These are phyloP conservation scores for Porpolomopsis calyptriformis DNA, from an alignment of 768 basidiomycete genomes.

Conservation along the genomic window DNA sequence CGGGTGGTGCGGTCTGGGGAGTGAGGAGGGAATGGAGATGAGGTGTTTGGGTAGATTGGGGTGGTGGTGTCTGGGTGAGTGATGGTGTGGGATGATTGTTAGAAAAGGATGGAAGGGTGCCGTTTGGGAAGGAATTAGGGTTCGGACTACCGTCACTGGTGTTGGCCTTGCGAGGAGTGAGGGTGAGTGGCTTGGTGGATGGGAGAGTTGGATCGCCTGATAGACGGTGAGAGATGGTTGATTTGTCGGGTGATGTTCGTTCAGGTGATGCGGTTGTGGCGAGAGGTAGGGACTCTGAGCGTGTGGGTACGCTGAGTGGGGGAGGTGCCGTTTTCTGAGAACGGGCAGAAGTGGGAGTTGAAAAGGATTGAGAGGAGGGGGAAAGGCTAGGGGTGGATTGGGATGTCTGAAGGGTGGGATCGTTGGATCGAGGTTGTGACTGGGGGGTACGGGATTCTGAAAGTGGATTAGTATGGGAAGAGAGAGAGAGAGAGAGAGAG, in stretches of 20 bases:
- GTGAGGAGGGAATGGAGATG: too few species aligned
- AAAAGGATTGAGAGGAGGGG: background rate
- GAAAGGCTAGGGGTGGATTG: constrained; percentile 15
- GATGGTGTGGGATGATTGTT: too few species aligned
- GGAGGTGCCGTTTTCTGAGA: background rate
- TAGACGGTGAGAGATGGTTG: background rate
- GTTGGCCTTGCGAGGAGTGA: too few species aligned
- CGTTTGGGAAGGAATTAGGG: too few species aligned
- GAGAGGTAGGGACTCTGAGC: constrained; percentile 8
- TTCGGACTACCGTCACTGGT: too few species aligned
- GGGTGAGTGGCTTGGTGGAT: too few species aligned
- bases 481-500: too few species aligned
- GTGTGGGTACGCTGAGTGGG: constrained; percentile 6
- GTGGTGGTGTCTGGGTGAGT: too few species aligned
- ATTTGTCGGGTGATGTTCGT: background rate
- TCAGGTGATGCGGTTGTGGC: constrained; percentile 7
- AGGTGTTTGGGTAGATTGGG: too few species aligned
- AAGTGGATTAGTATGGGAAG: constrained; percentile 34
- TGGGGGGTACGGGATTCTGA: constrained; percentile 27
- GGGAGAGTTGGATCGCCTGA: too few species aligned
- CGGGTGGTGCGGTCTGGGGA: too few species aligned
- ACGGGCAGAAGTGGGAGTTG: constrained; percentile 1
- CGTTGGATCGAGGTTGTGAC: constrained; percentile 8
- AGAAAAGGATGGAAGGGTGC: too few species aligned
- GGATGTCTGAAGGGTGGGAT: constrained; percentile 13